Base-by-base conservation (phyloP, 2,329 filamentous ascomycete genomes). In the Tolypocladium nubicola region DNA sequence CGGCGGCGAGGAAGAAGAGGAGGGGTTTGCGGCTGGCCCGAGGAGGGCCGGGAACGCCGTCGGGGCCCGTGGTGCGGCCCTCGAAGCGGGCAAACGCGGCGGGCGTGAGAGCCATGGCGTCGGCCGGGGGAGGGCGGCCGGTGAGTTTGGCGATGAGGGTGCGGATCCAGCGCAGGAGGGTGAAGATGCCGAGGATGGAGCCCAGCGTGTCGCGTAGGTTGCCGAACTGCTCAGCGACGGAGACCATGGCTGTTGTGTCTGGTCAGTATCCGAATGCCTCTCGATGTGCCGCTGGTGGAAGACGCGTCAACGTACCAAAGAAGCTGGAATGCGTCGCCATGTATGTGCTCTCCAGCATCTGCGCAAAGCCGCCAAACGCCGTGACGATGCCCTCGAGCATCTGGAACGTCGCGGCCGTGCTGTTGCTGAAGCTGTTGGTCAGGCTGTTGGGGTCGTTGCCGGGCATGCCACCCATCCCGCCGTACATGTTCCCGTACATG, bases 261-360 rank as follows among this genome's bases (percentile, higher is more conserved):
- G 33, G 38, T 61, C 21, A 61, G 63, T 61, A 45, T 9, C 1
- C n/a, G n/a, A 2, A 11, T 10, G 26, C 13, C 14, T 19, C 9
- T 49, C 8, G 43, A 47, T 8, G 0, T 33, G 16, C 26, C 4
- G 26, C 26, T 8, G 14, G 19, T 10, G 23, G 8, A 30, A 19
- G 14, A 33, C 30, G 26, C 6, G 9, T 21, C 19, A 30, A 63
- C 87, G 67, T 82, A 96, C 91, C 92, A 68, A 97, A 99, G 74
- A 99, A 99, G 56, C 90, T 96, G 7, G 92, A 97, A 73, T 99
- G 94, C 0, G 94, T 99, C 37, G 95, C 94, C 95, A 99, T 99
- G 67, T 97, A 99, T 13, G 94, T 97, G 77, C 94, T 97, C 75
- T 99, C 94, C 35, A 99, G 81, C 94, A 99, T 99, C 77, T 99